Base-by-base conservation (phyloP, 164 flowering plant species). In the Cinnamomum chago region DNA sequence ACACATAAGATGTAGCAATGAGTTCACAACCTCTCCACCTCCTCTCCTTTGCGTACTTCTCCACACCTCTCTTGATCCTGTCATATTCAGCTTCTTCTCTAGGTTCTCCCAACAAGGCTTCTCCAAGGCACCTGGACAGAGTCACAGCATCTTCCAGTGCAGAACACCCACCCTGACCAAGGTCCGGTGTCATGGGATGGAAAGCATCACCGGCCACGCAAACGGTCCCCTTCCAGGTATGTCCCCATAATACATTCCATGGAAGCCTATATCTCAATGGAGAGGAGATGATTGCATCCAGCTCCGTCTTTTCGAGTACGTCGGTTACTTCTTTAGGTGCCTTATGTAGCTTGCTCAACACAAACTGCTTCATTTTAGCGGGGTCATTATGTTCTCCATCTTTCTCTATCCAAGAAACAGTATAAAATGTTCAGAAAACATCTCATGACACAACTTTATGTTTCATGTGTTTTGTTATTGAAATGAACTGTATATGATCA, bases 171-270 rank as follows among this genome's bases (percentile, higher is more conserved):
- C 76, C 72, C 30, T 74, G 76, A 28, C 33, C 72, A 2, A 74
- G 25, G 7, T 74, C 76, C 5, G 92, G 88, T 1, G 92, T 86
- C 90, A 86, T 86, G 0, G 90, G 88, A 71, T 89, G 92, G 82
- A 88, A 20, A 80, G 86, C 88, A 84, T 86, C 28, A 2, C 90
- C 90, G 0, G 87, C 86, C 18, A 86, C 81, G 68, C 84, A 83
- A 0, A 83, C 84, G 73, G 79, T 83, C 24, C 75, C 87, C 58
- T 78, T 82, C 68, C 77, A 71, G 50, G 84, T 85, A 68, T 80
- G 75, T 24, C 83, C 85, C 82, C 79, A 82, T 1, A 84, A 40
- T 4, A 86, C 0, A 47, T 81, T 80, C 87, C 84, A 84, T 62
- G 88, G 89, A 15, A 28, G 65, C 50, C 91, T 79, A 24, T 67